Evolutionary conservation across 176 grass and related monocot genomes (phyloP).

Genomic region (Musa acuminata): DNA sequence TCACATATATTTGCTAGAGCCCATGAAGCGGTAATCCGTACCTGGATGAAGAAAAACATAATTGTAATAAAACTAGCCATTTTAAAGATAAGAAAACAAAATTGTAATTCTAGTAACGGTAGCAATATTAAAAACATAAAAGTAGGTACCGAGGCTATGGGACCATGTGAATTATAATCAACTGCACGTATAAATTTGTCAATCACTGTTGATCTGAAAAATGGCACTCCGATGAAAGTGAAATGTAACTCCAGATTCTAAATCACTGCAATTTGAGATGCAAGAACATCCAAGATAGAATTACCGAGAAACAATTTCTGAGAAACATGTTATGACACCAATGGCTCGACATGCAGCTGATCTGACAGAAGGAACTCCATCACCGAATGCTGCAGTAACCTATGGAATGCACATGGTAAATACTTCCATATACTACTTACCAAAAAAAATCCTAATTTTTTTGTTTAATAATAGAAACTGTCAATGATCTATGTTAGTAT

Average conservation of each 20-base stretch:
- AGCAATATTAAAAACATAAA: slow-evolving; percentile 6
- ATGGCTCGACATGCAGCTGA: slow-evolving; percentile 87
- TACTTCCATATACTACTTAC: background rate
- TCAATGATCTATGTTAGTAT: background rate
- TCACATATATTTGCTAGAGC: slow-evolving; percentile 93
- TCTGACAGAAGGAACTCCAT: slow-evolving; percentile 60
- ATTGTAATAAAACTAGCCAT: slow-evolving; percentile 4
- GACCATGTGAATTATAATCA: slow-evolving; percentile 67
- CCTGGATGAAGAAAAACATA: slow-evolving; percentile 26
- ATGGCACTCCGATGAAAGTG: slow-evolving; percentile 6
- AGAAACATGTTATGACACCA: slow-evolving; percentile 74
- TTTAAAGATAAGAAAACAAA: slow-evolving; percentile 1
- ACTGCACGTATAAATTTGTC: slow-evolving; percentile 66
- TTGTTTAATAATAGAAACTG: background rate
- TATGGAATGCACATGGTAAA: slow-evolving; percentile 21
- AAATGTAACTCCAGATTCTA: background rate
- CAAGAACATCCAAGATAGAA: slow-evolving; percentile 19
- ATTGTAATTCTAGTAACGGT: background rate
- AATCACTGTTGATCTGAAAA: slow-evolving; percentile 54
- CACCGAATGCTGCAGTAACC: slow-evolving; percentile 61
- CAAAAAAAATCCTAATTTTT: background rate
- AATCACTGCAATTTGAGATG: background rate
- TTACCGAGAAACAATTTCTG: slow-evolving; percentile 54
- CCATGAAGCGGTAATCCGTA: slow-evolving; percentile 86
- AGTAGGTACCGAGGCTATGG: slow-evolving; percentile 54